Conservation (phyloP, 441 rosid species). For the Pelargonium australe region DNA sequence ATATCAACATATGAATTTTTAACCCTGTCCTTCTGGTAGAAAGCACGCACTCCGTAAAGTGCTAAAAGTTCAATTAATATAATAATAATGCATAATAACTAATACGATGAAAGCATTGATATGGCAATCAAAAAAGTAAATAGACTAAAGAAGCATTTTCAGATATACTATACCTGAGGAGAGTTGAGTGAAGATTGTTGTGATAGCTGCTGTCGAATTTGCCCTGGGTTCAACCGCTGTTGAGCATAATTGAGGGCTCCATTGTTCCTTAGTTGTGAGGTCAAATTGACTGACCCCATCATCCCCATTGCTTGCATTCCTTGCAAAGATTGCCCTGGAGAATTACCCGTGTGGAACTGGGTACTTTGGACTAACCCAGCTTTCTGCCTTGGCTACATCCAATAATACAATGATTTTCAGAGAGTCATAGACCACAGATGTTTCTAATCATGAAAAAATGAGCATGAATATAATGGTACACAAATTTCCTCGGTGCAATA, state of each 20-base stretch:
- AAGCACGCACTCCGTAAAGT: no score
- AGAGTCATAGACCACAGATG: not conserved
- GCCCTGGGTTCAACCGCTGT: conserved; percentile 48
- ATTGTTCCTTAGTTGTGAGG: conserved; percentile 54
- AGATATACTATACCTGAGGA: conserved; percentile 49
- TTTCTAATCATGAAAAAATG: not conserved
- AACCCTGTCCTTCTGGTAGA: no score
- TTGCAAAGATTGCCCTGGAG: conserved; percentile 67
- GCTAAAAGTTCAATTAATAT: no score
- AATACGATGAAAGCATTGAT: no score
- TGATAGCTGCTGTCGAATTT: conserved; percentile 68
- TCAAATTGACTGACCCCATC: conserved; percentile 63
- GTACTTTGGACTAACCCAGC: conserved; percentile 62
- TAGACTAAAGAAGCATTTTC: not conserved
- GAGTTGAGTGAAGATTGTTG: conserved; percentile 67
- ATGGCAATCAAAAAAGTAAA: not conserved
- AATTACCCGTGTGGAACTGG: conserved; percentile 43
- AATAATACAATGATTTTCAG: conserved; percentile 35
- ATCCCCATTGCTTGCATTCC: conserved; percentile 86
- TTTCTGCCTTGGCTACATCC: conserved; percentile 88
- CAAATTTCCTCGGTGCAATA: not conserved
- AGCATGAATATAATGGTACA: not conserved
- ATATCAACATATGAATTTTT: no score
- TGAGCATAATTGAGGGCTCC: conserved; percentile 60
- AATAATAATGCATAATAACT: no score